Evolutionary conservation across 306 rosid species (phyloP), one percentile per base, ranked within the genome.

Genomic region (Rubus parviflorus): DNA sequence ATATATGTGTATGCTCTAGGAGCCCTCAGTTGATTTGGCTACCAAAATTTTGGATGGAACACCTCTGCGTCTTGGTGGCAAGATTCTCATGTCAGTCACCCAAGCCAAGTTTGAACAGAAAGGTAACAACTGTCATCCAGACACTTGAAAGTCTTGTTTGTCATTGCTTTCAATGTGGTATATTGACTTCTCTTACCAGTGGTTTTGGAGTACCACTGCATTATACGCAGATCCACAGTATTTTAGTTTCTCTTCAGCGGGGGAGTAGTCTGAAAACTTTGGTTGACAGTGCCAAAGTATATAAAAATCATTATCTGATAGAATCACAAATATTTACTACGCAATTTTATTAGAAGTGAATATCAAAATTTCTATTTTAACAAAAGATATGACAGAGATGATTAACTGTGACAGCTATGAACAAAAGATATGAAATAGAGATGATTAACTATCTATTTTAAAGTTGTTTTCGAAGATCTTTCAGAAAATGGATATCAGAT

Each of bases 91-190:
- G 98, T 81, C 99, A 13, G 98, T 96, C 85, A 82, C 84, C 80
- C 89, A 58, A 84, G 99, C 99, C 49, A 91, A 88, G 82, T 96
- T 96, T 88, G 94, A 88, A 89, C 99, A 96, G 85, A 96, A 96
- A 92, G 99, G 99, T 96, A 77, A 38, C 41, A 61, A 20, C 40
- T 81, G 57, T 67, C 10, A 49, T 75, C 58, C 12, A 56, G 60
- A 68, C 75, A 53, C 74, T 56, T 75, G 37, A 37, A 17, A 52
- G 3, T 17, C 23, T 41, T 48, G 57, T 58, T 53, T 80, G 62
- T 56, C 17, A 58, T 49, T 47, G 45, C 70, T 68, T 30, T 72
- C 42, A 37, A 38, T 35, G 12, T 2, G 12, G 11, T 58, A 2
- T n/a, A 17, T n/a, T 65, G 7, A 41, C 35, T 41, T 19, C 71